phyloP scores from a whole-genome alignment of 768 basidiomycete species.

The Hygrophoropsis aurantiaca region DNA sequence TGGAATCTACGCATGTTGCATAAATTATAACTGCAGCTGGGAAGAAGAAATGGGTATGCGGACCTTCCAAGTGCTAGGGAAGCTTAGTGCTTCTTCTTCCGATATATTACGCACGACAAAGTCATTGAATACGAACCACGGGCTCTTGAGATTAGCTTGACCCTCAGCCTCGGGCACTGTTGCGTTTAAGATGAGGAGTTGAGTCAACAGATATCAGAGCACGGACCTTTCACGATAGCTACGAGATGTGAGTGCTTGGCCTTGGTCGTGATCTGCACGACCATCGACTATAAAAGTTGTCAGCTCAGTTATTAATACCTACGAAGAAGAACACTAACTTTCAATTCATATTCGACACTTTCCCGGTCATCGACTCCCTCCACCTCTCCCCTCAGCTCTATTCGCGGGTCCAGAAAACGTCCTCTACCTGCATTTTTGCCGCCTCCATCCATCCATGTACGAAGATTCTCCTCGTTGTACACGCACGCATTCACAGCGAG shows the following conservation, averaged over 20 bases:
- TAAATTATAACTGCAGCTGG: neutral
- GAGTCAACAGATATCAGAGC: neutral
- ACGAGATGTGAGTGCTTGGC: constrained; percentile 80
- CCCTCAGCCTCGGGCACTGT: constrained; percentile 71
- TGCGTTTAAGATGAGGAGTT: neutral
- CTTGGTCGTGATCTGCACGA: constrained; percentile 76
- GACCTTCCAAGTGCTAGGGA: constrained; percentile 92
- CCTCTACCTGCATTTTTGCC: constrained; percentile 33
- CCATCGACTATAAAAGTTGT: constrained; percentile 56
- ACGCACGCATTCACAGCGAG: constrained; percentile 85
- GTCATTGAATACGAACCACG: constrained; percentile 97
- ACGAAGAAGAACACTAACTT: constrained; percentile 48
- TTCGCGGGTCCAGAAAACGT: constrained; percentile 56
- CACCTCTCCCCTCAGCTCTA: constrained; percentile 59
- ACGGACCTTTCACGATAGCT: constrained; percentile 76
- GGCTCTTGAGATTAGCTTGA: constrained; percentile 39
- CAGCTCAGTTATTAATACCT: neutral
- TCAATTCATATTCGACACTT: constrained; percentile 64
- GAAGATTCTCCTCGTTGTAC: constrained; percentile 69
- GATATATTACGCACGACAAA: constrained; percentile 85
- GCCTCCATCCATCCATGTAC: constrained; percentile 72
- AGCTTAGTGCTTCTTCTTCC: constrained; percentile 85
- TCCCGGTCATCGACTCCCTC: constrained; percentile 58
- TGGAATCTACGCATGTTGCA: constrained; percentile 58
- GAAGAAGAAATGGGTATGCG: constrained; percentile 11